Conservation (phyloP, 1,284 basidiomycete genomes). For the Irpex lacteus region DNA sequence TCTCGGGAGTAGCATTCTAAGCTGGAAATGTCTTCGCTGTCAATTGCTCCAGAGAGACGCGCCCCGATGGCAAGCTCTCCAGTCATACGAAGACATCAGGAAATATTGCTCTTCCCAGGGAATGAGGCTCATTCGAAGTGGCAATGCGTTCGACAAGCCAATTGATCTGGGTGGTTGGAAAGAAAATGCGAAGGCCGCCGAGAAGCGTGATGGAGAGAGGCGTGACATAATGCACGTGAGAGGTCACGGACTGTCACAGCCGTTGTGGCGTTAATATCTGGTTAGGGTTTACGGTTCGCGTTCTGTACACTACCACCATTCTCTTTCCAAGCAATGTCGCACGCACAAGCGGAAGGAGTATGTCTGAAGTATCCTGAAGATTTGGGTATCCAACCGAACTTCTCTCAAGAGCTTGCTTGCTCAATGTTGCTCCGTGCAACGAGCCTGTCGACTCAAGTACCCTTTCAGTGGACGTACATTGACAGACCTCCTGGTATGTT, state of each 20-base stretch:
- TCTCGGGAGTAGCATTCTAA: too few relatives aligned
- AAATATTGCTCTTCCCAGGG: constrained; percentile 18
- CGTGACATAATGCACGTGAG: neutral
- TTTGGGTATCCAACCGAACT: constrained; percentile 49
- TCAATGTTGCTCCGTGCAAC: constrained; percentile 58
- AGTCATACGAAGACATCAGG: neutral
- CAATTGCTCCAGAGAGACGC: too few relatives aligned
- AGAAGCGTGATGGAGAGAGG: neutral
- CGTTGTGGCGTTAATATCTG: neutral
- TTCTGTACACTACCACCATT: neutral
- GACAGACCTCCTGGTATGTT: constrained; percentile 67
- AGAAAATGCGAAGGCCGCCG: neutral
- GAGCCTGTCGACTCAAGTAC: constrained; percentile 49
- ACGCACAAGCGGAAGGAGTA: constrained; percentile 25
- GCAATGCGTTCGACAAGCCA: constrained; percentile 19
- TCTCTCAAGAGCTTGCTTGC: constrained; percentile 56
- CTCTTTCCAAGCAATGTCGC: neutral
- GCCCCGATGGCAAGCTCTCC: neutral
- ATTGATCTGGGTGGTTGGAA: constrained; percentile 10
- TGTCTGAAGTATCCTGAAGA: constrained; percentile 69
- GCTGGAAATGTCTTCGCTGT: too few relatives aligned
- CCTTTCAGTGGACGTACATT: constrained; percentile 69
- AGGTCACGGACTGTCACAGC: neutral
- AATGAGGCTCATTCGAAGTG: constrained; percentile 20
- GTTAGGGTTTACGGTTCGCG: neutral